A percentile compares a stretch with the other conserved stretches of the same genome.
Conservation (phyloP, 2,329 filamentous ascomycete species). For the Pseudogymnoascus sp. region DNA sequence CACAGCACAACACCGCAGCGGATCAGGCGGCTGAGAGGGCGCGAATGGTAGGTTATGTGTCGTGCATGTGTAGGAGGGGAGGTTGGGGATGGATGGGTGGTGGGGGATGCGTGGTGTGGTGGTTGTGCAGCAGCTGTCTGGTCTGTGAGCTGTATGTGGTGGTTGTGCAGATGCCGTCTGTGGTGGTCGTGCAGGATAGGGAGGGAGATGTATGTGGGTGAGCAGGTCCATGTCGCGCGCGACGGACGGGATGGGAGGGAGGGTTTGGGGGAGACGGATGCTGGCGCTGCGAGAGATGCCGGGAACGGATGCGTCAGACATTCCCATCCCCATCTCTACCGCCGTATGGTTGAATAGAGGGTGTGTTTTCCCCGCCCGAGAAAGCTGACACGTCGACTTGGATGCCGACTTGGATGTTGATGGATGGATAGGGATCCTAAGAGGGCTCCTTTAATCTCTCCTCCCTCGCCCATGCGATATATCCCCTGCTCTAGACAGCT, state of each 20-base stretch:
- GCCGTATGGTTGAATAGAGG: background rate
- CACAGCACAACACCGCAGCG: background rate
- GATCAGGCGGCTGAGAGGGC: background rate
- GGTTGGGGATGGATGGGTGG: background rate
- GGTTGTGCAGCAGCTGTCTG: background rate
- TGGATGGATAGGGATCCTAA: background rate
- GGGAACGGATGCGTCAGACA: background rate
- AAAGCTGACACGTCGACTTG: background rate
- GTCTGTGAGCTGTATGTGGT: no score
- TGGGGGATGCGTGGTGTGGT: background rate
- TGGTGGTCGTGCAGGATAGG: background rate
- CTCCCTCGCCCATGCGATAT: background rate
- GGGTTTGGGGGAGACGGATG: background rate
- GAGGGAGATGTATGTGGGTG: no score
- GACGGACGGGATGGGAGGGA: background rate
- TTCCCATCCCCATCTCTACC: background rate
- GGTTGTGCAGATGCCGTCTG: background rate
- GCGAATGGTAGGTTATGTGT: background rate
- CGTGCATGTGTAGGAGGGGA: background rate
- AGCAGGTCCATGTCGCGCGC: background rate
- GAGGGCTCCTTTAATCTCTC: background rate
- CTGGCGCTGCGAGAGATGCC: background rate
- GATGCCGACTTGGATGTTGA: background rate
- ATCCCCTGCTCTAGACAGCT: background rate
- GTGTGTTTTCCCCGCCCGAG: background rate